These are phyloP conservation scores for Rhizomucor pusillus DNA, from an alignment of 371 early-diverging fungal species.

Conservation along the genomic window DNA sequence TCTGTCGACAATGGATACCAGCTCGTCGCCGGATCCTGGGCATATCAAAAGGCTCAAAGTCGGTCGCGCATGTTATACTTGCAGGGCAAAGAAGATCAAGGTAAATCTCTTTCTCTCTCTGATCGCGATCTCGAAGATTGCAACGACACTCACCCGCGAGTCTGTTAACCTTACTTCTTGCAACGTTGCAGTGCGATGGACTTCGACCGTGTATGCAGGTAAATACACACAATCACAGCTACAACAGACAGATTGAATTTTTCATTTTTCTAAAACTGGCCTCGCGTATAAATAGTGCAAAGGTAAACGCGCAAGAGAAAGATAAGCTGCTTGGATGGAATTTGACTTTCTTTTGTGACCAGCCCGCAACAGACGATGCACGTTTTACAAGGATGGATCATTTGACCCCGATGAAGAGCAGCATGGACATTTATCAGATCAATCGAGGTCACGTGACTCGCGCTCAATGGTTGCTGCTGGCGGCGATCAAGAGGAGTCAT, in stretches of 20 bases:
- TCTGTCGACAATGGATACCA: neutral
- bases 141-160: neutral
- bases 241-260: neutral
- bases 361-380: constrained; percentile 26
- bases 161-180: neutral
- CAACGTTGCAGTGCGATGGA: constrained; percentile 44
- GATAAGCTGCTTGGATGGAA: neutral
- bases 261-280: constrained; percentile 1
- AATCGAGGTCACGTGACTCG: neutral
- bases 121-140: neutral
- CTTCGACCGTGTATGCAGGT: constrained; percentile 58
- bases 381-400: constrained; percentile 28
- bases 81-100: constrained; percentile 52
- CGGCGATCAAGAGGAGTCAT: neutral
- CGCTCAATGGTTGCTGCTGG: too few relatives aligned
- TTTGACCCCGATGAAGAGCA: constrained; percentile 15
- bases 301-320: constrained; percentile 11
- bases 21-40: neutral
- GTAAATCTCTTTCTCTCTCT: constrained; percentile 14
- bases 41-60: constrained; percentile 43
- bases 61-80: constrained; percentile 42
- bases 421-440: neutral
- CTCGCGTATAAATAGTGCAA: constrained; percentile 11
- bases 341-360: too few relatives aligned
- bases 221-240: constrained; percentile 4